Percentiles rank a stretch among this genome's conserved stretches.
Conservation (phyloP, 1,284 basidiomycete genomes). For the Rhodotorula sp. region DNA sequence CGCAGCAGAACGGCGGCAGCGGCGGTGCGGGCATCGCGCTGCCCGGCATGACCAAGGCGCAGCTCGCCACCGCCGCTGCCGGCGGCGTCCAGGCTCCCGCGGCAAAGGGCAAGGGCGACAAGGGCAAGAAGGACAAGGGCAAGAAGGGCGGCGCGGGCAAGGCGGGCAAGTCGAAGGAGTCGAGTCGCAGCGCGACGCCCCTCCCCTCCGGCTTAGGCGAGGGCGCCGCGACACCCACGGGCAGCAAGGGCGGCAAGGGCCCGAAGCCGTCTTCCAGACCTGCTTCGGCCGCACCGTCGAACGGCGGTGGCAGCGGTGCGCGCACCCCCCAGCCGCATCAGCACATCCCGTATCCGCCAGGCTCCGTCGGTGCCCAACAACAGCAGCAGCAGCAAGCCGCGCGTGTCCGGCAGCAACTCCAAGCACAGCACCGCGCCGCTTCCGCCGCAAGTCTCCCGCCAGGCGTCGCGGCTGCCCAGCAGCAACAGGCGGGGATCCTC, state of each 20-base stretch:
- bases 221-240: background rate
- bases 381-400: conserved; percentile 5
- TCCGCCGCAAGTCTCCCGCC: background rate
- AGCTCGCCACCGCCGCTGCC: conserved; percentile 5
- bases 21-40: background rate
- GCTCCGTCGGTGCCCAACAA: conserved; percentile 2
- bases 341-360: conserved; percentile 8
- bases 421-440: conserved; percentile 20
- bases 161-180: conserved; percentile 12
- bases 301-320: too few species aligned
- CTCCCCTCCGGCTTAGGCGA: background rate
- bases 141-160: background rate
- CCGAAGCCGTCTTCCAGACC: background rate
- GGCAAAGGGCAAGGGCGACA: conserved; percentile 1
- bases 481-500: background rate
- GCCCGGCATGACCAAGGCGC: conserved; percentile 17
- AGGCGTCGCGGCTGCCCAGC: background rate
- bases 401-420: conserved; percentile 11
- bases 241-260: background rate
- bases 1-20: background rate
- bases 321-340: background rate
- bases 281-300: background rate
- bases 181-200: conserved; percentile 10
- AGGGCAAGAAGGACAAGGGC: conserved; percentile 4
- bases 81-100: conserved; percentile 12